These are phyloP conservation scores for Aspergillus texensis DNA, from an alignment of 2,329 filamentous ascomycete species.

Conservation along the genomic window DNA sequence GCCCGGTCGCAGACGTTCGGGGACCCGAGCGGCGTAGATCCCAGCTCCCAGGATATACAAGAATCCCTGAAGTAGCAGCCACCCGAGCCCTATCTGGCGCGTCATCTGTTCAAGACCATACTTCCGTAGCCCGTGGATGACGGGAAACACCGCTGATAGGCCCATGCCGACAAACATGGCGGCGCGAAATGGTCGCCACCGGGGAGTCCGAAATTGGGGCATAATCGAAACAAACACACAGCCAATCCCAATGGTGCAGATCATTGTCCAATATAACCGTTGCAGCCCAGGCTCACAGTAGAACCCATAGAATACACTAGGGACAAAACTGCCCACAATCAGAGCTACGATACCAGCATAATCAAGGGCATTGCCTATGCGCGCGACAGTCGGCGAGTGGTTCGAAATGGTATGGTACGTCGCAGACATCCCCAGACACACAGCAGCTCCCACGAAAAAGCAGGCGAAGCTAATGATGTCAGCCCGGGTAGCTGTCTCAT, in stretches of 20 bases:
- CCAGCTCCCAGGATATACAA: slow-evolving; percentile 85
- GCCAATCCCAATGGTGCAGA: slow-evolving; percentile 73
- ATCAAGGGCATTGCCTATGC: slow-evolving; percentile 89
- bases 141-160: slow-evolving; percentile 77
- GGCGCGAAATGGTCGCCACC: slow-evolving; percentile 82
- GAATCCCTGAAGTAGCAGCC: slow-evolving; percentile 76
- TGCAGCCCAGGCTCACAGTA: slow-evolving; percentile 69
- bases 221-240: slow-evolving; percentile 78
- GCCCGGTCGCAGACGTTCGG: slow-evolving; percentile 77
- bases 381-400: slow-evolving; percentile 76
- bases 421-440: slow-evolving; percentile 79
- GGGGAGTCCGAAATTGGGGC: slow-evolving; percentile 80
- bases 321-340: slow-evolving; percentile 89
- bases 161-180: slow-evolving; percentile 89
- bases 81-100: slow-evolving; percentile 75
- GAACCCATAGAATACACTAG: slow-evolving; percentile 85
- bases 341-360: slow-evolving; percentile 91
- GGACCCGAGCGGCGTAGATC: slow-evolving; percentile 82
- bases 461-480: slow-evolving; percentile 75
- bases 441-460: slow-evolving; percentile 75
- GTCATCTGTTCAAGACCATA: slow-evolving; percentile 70
- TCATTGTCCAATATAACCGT: slow-evolving; percentile 75
- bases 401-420: slow-evolving; percentile 85
- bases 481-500: slow-evolving; percentile 60
- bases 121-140: slow-evolving; percentile 72